phyloP scores from a whole-genome alignment of 2,329 filamentous ascomycete genomes.

The Cladosporium austrohemisphaericum region DNA sequence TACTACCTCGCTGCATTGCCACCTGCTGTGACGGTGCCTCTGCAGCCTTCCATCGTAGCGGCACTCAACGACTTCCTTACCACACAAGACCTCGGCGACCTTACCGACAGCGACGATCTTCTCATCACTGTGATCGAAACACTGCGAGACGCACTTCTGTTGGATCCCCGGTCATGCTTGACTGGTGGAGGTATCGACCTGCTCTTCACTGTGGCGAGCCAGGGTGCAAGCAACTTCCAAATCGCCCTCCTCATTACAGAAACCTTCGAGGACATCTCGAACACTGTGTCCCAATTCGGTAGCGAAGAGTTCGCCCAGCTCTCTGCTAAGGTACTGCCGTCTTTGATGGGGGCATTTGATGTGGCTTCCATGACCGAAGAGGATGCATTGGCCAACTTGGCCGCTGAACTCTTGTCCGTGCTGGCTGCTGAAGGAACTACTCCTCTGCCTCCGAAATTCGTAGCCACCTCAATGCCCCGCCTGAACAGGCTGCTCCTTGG shows the following conservation, averaged over 20 bases:
- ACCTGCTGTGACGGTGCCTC: slow-evolving; percentile 47
- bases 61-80: slow-evolving; percentile 70
- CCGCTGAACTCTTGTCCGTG: slow-evolving; percentile 76
- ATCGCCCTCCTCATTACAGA: slow-evolving; percentile 83
- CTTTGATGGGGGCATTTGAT: slow-evolving; percentile 83
- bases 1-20: slow-evolving; percentile 57
- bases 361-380: slow-evolving; percentile 82
- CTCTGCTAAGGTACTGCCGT: slow-evolving; percentile 81
- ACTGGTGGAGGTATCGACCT: slow-evolving; percentile 72
- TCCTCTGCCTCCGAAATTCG: slow-evolving; percentile 81
- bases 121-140: slow-evolving; percentile 87
- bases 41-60: slow-evolving; percentile 59
- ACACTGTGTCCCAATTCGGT: slow-evolving; percentile 60
- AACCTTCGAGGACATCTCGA: slow-evolving; percentile 83
- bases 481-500: slow-evolving; percentile 76
- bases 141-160: slow-evolving; percentile 73
- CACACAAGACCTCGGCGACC: slow-evolving; percentile 73
- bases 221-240: slow-evolving; percentile 86
- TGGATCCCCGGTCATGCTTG: slow-evolving; percentile 72
- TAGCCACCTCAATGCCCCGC: slow-evolving; percentile 81
- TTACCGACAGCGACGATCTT: slow-evolving; percentile 86
- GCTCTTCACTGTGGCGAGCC: slow-evolving; percentile 83
- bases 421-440: slow-evolving; percentile 78
- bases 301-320: slow-evolving; percentile 70
- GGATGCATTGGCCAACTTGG: slow-evolving; percentile 78